Base-by-base conservation (phyloP, 2,329 filamentous ascomycete species). In the Exophiala lecanii-corni region DNA sequence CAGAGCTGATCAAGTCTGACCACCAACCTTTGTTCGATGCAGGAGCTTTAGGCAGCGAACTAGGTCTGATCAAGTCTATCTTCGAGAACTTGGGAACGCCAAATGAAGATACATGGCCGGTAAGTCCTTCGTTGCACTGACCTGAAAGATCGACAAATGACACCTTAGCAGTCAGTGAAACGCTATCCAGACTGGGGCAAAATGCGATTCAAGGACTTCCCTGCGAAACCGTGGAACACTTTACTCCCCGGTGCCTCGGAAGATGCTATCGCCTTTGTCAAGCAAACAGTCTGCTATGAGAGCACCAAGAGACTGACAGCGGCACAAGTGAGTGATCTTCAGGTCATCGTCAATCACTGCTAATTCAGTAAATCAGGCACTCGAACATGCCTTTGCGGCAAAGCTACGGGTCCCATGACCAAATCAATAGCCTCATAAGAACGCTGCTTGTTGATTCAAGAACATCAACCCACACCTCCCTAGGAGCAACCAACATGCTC, bases 1-100 rank as follows among this genome's bases (percentile, higher is more conserved):
- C 88, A 3, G 89, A 97, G 64, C 68, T 86, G 63, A 59, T 81
- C 68, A 59, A 73, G 62, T 49, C 72, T 53, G 52, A 73, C 61
- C 55, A 79, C 68, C 33, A 68, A 47, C 74, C 84, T 0, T 71
- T 97, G 1, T 97, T 98, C 55, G 84, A 92, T 60, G 86, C 88
- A 3, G 85, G 88, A 1, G 87, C 94, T 55, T 75, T 97, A 38
- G 92, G 94, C 0, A 97, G 86, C 59, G 92, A 98, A 65, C 72
- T 98, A 28, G 86, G 87, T 0, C 71, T 98, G 38, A 91, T 98
- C 43, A 75, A 89, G 40, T 95, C 88, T 58, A 91, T 97, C 25
- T 97, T 98, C 67, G 82, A 86, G 65, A 94, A 84, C 1, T 65
- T 98, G 5, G 94, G 94, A 1, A 96, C 89, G 1, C 92, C 92